Conservation (phyloP, 2,329 filamentous ascomycete genomes). For the Pyrenophora graminea region DNA sequence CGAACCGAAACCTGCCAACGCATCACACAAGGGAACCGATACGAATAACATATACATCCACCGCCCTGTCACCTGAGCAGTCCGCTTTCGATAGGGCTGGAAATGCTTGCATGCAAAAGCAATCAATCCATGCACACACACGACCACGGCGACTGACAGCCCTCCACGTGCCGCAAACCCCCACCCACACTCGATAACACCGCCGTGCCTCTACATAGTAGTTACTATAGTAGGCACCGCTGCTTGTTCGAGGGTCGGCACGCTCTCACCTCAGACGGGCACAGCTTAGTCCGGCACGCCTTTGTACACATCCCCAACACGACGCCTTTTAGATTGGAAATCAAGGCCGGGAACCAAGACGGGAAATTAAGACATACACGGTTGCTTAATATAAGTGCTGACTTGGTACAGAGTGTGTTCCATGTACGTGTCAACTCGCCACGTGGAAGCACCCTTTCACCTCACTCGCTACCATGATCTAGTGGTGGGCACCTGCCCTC, state of each 20-base stretch:
- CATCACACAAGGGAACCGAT: constrained; percentile 15
- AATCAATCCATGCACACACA: neutral
- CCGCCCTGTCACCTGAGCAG: constrained; percentile 7
- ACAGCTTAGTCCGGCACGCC: neutral
- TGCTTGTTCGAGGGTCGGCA: constrained; percentile 4
- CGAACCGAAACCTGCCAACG: constrained; percentile 25
- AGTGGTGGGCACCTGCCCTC: too few relatives aligned
- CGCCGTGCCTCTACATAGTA: too few relatives aligned
- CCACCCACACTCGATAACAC: neutral
- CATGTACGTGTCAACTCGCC: too few relatives aligned
- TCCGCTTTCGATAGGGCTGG: neutral
- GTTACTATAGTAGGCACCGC: too few relatives aligned
- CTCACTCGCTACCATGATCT: too few relatives aligned
- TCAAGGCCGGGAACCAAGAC: too few relatives aligned
- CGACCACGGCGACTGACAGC: constrained; percentile 1
- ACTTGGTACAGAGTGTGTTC: too few relatives aligned
- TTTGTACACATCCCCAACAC: neutral
- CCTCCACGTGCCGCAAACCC: constrained; percentile 4
- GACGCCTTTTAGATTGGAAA: neutral
- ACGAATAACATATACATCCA: neutral
- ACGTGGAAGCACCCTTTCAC: too few relatives aligned
- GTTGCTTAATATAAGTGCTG: too few relatives aligned
- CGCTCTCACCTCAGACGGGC: constrained; percentile 18
- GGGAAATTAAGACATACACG: too few relatives aligned
- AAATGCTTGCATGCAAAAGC: neutral